Percentiles rank a stretch among this genome's conserved stretches.
phyloP scores from a whole-genome alignment of 2,329 filamentous ascomycete species.

The Macroventuria anomochaeta region DNA sequence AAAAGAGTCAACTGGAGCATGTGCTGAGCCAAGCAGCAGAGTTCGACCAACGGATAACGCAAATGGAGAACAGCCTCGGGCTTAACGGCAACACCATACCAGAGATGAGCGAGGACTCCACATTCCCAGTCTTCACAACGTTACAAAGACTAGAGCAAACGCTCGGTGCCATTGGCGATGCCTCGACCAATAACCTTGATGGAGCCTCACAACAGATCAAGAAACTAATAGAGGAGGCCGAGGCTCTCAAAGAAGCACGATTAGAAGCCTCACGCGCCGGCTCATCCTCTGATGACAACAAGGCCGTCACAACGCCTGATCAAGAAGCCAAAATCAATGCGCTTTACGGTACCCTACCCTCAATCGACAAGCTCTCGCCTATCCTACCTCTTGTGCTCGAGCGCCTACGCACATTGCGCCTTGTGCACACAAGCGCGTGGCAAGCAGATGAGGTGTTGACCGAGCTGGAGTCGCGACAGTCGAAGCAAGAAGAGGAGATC shows the following conservation, averaged over 20 bases:
- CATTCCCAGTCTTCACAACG: constrained; percentile 77
- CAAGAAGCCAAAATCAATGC: constrained; percentile 88
- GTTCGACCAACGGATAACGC: constrained; percentile 80
- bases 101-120: constrained; percentile 59
- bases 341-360: constrained; percentile 85
- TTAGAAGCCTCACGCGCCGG: constrained; percentile 32
- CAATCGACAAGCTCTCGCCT: constrained; percentile 84
- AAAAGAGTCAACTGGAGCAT: constrained; percentile 55
- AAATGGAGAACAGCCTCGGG: constrained; percentile 82
- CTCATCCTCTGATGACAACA: constrained; percentile 18
- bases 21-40: constrained; percentile 81
- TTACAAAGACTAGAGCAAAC: constrained; percentile 82
- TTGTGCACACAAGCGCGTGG: constrained; percentile 86
- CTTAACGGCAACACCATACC: constrained; percentile 73
- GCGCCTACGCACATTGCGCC: constrained; percentile 79
- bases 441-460: constrained; percentile 79
- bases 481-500: constrained; percentile 82
- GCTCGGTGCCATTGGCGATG: constrained; percentile 74
- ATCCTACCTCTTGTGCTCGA: constrained; percentile 86
- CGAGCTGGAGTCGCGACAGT: constrained; percentile 78
- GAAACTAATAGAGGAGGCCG: constrained; percentile 73
- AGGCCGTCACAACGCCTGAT: constrained; percentile 61
- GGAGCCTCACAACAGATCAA: constrained; percentile 73
- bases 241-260: constrained; percentile 67
- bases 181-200: constrained; percentile 75